phyloP scores from a whole-genome alignment of 129 eudicot species.

The Daucus carota region DH1_v3.0 NC_030381.2:28731501-28732000 shows the following conservation, averaged over 20 bases:
- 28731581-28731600: neutral
- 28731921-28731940: neutral
- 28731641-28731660: neutral
- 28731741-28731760: slow-evolving; percentile 76
- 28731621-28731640: neutral
- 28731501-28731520: neutral
- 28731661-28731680: neutral
- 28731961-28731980: neutral
- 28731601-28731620: neutral
- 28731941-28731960: neutral
- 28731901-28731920: slow-evolving; percentile 97
- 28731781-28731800: slow-evolving; percentile 72
- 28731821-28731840: slow-evolving; percentile 88
- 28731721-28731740: slow-evolving; percentile 73
- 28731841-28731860: slow-evolving; percentile 88
- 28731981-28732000: neutral
- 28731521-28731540: neutral
- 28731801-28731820: slow-evolving; percentile 82
- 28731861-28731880: slow-evolving; percentile 58
- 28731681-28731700: neutral
- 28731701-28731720: slow-evolving; percentile 80
- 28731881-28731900: slow-evolving; percentile 81
- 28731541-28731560: neutral
- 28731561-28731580: neutral
- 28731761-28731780: slow-evolving; percentile 88